phyloP scores from a whole-genome alignment of 75 land plant genomes.

The Selaginella moellendorffii region DNA sequence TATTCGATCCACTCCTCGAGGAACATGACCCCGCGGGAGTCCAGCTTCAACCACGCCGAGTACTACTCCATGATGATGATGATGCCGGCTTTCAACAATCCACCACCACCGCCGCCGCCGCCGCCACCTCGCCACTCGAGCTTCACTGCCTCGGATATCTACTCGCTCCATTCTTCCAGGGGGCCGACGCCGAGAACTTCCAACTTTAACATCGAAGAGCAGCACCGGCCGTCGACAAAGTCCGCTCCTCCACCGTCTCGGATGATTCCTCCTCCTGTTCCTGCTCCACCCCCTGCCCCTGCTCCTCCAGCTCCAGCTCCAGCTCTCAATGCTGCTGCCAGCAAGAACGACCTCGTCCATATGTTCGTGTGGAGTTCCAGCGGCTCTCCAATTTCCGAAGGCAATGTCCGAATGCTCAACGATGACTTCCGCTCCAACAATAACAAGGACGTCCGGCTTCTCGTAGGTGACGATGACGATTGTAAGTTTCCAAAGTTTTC shows the following conservation, averaged over 20 bases:
- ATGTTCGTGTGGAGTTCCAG: constrained; percentile 99
- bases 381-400: constrained; percentile 92
- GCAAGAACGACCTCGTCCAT: constrained; percentile 26
- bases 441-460: background rate
- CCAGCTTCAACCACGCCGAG: constrained; percentile 62
- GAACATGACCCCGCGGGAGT: constrained; percentile 59
- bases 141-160: constrained; percentile 37
- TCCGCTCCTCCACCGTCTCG: background rate
- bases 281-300: too few relatives aligned
- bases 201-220: background rate
- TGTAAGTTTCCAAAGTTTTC: background rate
- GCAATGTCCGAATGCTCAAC: background rate
- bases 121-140: constrained; percentile 27
- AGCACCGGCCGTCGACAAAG: background rate
- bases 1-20: constrained; percentile 34
- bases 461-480: background rate
- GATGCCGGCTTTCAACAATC: constrained; percentile 1
- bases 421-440: background rate
- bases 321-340: background rate
- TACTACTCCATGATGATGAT: constrained; percentile 6
- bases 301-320: too few relatives aligned
- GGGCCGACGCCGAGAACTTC: constrained; percentile 6
- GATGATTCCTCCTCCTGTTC: too few relatives aligned
- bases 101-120: too few relatives aligned
- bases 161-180: constrained; percentile 39